Percentiles rank a stretch among this genome's conserved stretches.
Evolutionary conservation across 495 filamentous ascomycete species (phyloP).

Genomic region (Lasiosphaeria ovina): DNA sequence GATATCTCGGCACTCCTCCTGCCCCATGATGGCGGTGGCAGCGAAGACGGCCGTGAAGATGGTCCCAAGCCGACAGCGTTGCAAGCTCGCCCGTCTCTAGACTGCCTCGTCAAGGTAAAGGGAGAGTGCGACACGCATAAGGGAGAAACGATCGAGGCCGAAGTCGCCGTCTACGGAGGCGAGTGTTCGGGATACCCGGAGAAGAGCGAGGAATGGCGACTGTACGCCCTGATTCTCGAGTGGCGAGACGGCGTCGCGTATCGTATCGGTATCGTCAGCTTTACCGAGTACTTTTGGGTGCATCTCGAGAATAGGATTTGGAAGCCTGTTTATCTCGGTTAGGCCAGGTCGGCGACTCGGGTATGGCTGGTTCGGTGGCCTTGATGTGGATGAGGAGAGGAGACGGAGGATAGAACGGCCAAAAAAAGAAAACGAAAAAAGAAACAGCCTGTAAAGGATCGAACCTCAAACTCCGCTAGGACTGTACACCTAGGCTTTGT

Average conservation of each 20-base stretch:
- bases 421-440: background rate
- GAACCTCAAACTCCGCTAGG: background rate
- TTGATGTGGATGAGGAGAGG: background rate
- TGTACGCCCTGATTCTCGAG: background rate
- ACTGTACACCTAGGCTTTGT: too few relatives aligned
- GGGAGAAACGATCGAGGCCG: background rate
- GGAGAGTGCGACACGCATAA: background rate
- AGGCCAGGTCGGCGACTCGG: background rate
- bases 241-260: background rate
- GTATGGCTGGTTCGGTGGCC: background rate
- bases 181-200: background rate
- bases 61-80: background rate
- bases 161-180: background rate
- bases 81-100: background rate
- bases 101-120: background rate
- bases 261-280: background rate
- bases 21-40: background rate
- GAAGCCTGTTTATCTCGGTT: background rate
- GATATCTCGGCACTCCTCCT: background rate
- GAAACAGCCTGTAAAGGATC: background rate
- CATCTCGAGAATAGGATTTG: constrained; percentile 1
- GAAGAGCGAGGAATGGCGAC: background rate
- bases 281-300: background rate
- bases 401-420: background rate
- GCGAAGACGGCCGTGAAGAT: background rate